Percentiles rank a stretch among this genome's conserved stretches.
Evolutionary conservation across 2,329 filamentous ascomycete genomes (phyloP).

Genomic region (Fusarium decemcellulare): DNA sequence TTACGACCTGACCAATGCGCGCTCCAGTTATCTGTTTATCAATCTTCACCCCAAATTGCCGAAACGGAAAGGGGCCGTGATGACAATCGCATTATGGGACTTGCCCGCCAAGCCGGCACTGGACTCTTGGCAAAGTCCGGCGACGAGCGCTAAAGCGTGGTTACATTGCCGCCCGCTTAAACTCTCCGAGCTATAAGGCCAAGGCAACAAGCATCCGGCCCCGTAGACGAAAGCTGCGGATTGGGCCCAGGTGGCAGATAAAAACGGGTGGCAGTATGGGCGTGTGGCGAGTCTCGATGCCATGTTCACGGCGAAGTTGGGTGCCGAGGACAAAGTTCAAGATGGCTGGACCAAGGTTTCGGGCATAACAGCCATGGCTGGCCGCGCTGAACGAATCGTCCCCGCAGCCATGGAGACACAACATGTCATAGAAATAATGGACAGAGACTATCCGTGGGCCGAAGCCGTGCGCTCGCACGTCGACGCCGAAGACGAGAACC

Average conservation of each 20-base stretch:
- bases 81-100: no score
- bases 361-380: background rate
- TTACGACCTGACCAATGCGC: no score
- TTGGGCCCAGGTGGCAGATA: background rate
- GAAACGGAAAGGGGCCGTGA: no score
- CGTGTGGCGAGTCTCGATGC: background rate
- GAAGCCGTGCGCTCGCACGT: background rate
- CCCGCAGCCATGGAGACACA: background rate
- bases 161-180: no score
- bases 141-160: background rate
- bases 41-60: no score
- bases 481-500: conserved; percentile 60
- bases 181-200: no score
- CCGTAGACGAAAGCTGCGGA: background rate
- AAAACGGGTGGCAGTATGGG: conserved; percentile 2
- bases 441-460: background rate
- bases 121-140: background rate
- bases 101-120: background rate
- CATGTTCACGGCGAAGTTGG: background rate
- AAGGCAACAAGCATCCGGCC: no score
- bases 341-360: background rate
- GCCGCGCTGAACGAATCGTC: background rate
- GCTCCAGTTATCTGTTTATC: no score
- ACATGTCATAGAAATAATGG: background rate
- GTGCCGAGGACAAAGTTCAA: background rate